Percentiles rank a stretch among this genome's conserved stretches.
phyloP scores from a whole-genome alignment of 2,329 filamentous ascomycete species.

The Lecanicillium sp. region DNA sequence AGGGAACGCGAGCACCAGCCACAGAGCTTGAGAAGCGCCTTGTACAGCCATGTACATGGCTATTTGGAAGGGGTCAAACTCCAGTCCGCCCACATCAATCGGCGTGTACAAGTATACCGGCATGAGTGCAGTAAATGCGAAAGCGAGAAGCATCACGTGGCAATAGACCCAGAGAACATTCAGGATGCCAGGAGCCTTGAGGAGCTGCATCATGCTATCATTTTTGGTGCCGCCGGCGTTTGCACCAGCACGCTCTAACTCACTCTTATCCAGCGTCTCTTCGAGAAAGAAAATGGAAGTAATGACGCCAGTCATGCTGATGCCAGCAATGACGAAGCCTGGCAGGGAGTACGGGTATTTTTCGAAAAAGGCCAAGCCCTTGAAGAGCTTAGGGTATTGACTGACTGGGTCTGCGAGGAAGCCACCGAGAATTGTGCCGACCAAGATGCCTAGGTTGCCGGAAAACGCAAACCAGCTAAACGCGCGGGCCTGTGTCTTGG shows the following conservation, averaged over 20 bases:
- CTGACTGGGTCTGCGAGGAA: slow-evolving; percentile 57
- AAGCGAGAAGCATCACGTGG: slow-evolving; percentile 60
- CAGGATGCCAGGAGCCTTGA: slow-evolving; percentile 57
- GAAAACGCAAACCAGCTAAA: slow-evolving; percentile 74
- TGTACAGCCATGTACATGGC: slow-evolving; percentile 56
- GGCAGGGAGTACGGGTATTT: slow-evolving; percentile 47
- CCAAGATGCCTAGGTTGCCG: slow-evolving; percentile 65
- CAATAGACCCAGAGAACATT: slow-evolving; percentile 58
- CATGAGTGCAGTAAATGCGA: slow-evolving; percentile 62
- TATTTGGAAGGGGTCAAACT: slow-evolving; percentile 55
- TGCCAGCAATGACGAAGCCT: slow-evolving; percentile 45
- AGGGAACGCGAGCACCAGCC: slow-evolving; percentile 66
- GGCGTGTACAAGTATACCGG: slow-evolving; percentile 64
- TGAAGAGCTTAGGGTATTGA: slow-evolving; percentile 52
- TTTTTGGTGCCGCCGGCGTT: neutral
- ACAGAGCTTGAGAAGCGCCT: slow-evolving; percentile 60
- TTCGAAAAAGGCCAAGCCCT: slow-evolving; percentile 34
- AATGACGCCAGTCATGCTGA: slow-evolving; percentile 47
- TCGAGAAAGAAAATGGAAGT: slow-evolving; percentile 49
- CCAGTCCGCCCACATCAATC: slow-evolving; percentile 54
- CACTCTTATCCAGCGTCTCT: slow-evolving; percentile 44
- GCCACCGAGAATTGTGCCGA: slow-evolving; percentile 65
- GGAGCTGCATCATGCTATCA: slow-evolving; percentile 30
- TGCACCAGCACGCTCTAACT: neutral
- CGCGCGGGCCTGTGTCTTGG: slow-evolving; percentile 61